Conservation (phyloP, 306 rosid species). For the Abrus pulchellus region DNA sequence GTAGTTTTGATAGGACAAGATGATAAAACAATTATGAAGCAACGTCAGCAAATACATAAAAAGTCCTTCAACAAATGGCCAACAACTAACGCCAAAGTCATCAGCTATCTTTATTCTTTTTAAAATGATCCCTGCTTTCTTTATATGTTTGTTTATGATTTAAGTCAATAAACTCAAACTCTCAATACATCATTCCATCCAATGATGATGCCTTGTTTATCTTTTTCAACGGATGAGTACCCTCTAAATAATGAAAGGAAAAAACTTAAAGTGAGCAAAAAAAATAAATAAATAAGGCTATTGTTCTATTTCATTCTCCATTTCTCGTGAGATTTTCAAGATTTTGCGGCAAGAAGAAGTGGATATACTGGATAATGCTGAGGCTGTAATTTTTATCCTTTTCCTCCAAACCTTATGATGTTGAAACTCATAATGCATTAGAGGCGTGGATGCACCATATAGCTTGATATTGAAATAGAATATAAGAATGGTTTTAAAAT, state of each 20-base stretch:
- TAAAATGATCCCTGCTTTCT: slow-evolving; percentile 32
- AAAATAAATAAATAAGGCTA: background rate
- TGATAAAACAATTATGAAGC: slow-evolving; percentile 18
- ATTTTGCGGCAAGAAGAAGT: background rate
- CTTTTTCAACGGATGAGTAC: slow-evolving; percentile 51
- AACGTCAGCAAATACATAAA: slow-evolving; percentile 40
- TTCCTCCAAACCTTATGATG: background rate
- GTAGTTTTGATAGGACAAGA: slow-evolving; percentile 28
- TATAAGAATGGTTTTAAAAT: background rate
- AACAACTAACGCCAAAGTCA: slow-evolving; percentile 53
- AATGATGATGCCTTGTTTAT: slow-evolving; percentile 49
- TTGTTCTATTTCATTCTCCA: background rate
- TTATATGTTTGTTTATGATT: slow-evolving; percentile 46
- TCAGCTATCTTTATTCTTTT: slow-evolving; percentile 37
- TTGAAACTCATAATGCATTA: background rate
- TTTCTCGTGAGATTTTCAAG: slow-evolving; percentile 32
- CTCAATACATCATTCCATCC: slow-evolving; percentile 43
- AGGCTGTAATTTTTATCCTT: background rate
- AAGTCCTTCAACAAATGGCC: slow-evolving; percentile 44
- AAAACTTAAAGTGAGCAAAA: slow-evolving; percentile 36
- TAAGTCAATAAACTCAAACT: slow-evolving; percentile 57
- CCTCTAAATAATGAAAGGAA: slow-evolving; percentile 18
- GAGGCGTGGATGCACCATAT: background rate
- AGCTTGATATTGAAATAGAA: too few relatives aligned
- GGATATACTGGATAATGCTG: background rate